Evolutionary conservation across 2,329 filamentous ascomycete genomes (phyloP), one percentile per base, ranked within the genome.

Genomic region (Talaromyces piceae): DNA sequence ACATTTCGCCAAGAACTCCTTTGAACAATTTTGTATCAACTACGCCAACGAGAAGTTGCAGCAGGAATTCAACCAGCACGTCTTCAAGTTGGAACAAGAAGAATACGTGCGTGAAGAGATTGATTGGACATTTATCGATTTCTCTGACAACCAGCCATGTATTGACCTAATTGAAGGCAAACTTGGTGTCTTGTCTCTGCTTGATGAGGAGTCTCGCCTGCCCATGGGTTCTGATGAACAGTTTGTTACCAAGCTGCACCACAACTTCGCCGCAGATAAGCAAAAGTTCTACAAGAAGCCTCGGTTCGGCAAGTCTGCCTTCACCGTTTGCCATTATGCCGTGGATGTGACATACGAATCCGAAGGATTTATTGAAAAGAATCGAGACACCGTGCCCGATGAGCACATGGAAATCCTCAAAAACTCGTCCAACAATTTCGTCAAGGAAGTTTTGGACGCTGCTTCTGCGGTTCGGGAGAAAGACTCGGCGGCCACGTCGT

Each of bases 21-120:
- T 98, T 63, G 93, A 98, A 69, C 93, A 98, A 69, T 98, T 98
- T 72, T 98, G 93, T 73, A 98, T 98, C 80, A 98, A 98, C 73
- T 98, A 98, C 65, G 93, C 93, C 72, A 98, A 98, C 71, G 93
- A 98, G 73, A 98, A 98, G 73, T 77, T 98, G 50, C 93, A 98
- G 68, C 93, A 98, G 69, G 91, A 97, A 68, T 98, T 98, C 77
- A 98, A 98, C 72, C 89, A 94, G 67, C 93, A 98, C 65, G 93
- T 98, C 30, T 98, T 98, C 81, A 96, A 97, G 71, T 81, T 98
- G 20, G 93, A 98, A 69, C 93, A 98, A 68, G 93, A 98, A 67
- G 93, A 98, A 70, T 98, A 98, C 67, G 80, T 96, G 37, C 83
- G 86, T 50, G 93, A 98, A 72, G 79, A 97, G 73, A 98, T 98